Percentiles rank a stretch among this genome's conserved stretches.
phyloP scores from a whole-genome alignment of 345 rosid species.

The Salix koriyanagi region DNA sequence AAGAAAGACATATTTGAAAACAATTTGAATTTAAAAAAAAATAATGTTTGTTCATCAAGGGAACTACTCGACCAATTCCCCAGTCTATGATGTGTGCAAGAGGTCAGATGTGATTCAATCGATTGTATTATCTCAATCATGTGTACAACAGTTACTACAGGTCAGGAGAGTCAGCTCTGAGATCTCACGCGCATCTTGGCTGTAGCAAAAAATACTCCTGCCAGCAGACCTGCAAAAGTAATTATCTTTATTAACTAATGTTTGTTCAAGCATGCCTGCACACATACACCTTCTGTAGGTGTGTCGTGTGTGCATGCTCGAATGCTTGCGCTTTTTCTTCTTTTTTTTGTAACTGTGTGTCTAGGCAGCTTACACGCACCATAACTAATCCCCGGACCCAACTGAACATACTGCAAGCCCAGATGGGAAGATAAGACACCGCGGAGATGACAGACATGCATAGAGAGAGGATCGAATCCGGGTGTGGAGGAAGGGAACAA shows the following conservation, averaged over 20 bases:
- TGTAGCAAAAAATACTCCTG: constrained; percentile 85
- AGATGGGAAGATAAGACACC: no score
- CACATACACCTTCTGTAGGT: neutral
- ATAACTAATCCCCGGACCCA: no score
- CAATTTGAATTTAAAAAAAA: no score
- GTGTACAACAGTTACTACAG: neutral
- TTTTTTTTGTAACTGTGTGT: no score
- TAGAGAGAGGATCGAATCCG: no score
- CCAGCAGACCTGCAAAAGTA: constrained; percentile 63
- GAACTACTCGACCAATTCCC: neutral
- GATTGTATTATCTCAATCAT: neutral
- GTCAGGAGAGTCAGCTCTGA: constrained; percentile 9
- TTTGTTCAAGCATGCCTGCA: neutral
- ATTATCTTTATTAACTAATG: neutral
- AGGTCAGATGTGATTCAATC: neutral
- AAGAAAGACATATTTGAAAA: no score
- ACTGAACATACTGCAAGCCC: no score
- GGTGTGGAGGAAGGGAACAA: no score
- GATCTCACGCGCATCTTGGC: constrained; percentile 83
- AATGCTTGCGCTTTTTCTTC: no score
- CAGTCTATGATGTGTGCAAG: neutral
- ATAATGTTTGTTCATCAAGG: neutral
- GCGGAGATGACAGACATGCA: no score
- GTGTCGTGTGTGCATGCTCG: neutral
- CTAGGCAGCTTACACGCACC: accelerated